These are phyloP conservation scores for Gossypium anomalum DNA, from an alignment of 345 rosid species.

Conservation along the genomic window DNA sequence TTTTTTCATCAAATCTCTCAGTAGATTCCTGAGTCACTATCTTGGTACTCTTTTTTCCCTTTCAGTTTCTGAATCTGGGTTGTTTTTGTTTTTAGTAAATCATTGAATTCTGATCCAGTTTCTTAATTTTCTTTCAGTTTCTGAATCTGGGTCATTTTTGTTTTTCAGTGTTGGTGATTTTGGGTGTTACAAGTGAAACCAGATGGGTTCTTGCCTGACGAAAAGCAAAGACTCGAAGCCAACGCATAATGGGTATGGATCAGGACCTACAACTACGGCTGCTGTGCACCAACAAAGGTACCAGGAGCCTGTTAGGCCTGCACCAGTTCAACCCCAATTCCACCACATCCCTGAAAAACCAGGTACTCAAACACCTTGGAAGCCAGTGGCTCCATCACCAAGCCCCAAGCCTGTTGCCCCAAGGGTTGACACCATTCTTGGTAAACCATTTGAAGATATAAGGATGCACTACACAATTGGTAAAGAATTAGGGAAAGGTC, in stretches of 20 bases:
- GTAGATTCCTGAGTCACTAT: not conserved
- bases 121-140: not conserved
- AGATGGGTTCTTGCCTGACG: constrained; percentile 60
- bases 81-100: not conserved
- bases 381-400: constrained; percentile 26
- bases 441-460: constrained; percentile 73
- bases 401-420: constrained; percentile 35
- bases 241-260: constrained; percentile 37
- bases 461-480: constrained; percentile 55
- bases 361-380: constrained; percentile 34
- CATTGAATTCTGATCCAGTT: not conserved
- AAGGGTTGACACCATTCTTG: constrained; percentile 53
- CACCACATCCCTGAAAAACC: constrained; percentile 27
- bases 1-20: constrained; percentile 4
- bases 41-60: not conserved
- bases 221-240: constrained; percentile 32
- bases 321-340: constrained; percentile 12
- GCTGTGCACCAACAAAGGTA: constrained; percentile 30
- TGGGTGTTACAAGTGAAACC: not conserved
- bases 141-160: constrained; percentile 7
- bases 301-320: constrained; percentile 27
- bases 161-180: not conserved
- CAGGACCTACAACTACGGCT: constrained; percentile 22
- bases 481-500: constrained; percentile 82
- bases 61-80: constrained; percentile 7